Evolutionary conservation across 305 asterid species (phyloP).

Genomic region (Withania somnifera): DNA sequence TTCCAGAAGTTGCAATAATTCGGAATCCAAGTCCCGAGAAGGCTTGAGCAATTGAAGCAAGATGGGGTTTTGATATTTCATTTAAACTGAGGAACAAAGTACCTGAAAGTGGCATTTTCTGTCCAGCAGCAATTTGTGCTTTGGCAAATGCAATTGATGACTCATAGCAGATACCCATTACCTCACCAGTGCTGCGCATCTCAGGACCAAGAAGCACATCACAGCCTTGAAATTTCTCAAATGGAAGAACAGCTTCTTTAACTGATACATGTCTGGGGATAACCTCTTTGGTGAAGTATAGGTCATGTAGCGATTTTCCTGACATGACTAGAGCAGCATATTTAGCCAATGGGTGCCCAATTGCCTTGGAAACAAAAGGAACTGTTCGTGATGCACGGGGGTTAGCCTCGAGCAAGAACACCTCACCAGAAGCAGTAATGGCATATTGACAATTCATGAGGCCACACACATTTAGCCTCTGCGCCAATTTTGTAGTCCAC

Average conservation of each 20-base stretch:
- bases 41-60: conserved; percentile 53
- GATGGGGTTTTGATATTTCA: conserved; percentile 68
- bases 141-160: conserved; percentile 78
- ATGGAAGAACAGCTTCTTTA: conserved; percentile 90
- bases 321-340: conserved; percentile 95
- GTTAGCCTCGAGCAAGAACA: conserved; percentile 86
- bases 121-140: conserved; percentile 87
- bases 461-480: conserved; percentile 68
- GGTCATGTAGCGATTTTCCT: conserved; percentile 60
- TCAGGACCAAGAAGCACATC: conserved; percentile 93
- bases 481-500: conserved; percentile 77
- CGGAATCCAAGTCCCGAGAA: conserved; percentile 48
- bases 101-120: conserved; percentile 69
- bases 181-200: conserved; percentile 98
- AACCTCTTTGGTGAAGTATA: conserved; percentile 64
- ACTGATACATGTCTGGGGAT: conserved; percentile 78
- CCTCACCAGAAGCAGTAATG: conserved; percentile 66
- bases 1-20: conserved; percentile 81
- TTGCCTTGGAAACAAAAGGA: conserved; percentile 92
- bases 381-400: conserved; percentile 94
- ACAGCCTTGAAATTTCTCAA: conserved; percentile 91
- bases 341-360: conserved; percentile 87
- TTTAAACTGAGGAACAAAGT: conserved; percentile 79
- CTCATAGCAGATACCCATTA: conserved; percentile 70
- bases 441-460: conserved; percentile 95